Conservation (phyloP, 2,329 filamentous ascomycete species). For the Nectriaceae sp. region DNA sequence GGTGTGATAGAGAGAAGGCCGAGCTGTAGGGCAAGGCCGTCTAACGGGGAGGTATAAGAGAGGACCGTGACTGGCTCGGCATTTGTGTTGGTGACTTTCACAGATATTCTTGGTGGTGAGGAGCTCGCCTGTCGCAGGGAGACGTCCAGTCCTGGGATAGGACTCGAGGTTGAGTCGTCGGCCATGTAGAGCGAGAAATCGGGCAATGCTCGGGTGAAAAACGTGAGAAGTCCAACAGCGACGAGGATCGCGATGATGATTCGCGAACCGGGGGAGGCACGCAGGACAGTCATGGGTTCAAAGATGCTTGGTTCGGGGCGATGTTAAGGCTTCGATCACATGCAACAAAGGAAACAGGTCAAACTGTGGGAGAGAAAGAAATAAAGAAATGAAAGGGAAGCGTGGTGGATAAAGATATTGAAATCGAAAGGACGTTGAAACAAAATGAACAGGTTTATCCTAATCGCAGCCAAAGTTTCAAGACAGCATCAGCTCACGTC, state of each 20-base stretch:
- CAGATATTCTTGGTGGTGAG: conserved; percentile 37
- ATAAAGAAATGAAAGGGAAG: too few relatives aligned
- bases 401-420: too few relatives aligned
- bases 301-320: too few relatives aligned
- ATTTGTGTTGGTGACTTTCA: conserved; percentile 44
- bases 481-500: too few relatives aligned
- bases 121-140: conserved; percentile 34
- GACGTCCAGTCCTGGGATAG: conserved; percentile 33
- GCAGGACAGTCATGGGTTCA: conserved; percentile 19
- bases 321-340: too few relatives aligned
- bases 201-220: conserved; percentile 16
- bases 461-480: too few relatives aligned
- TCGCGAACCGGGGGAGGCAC: conserved; percentile 17
- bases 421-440: too few relatives aligned
- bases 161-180: conserved; percentile 4
- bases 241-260: conserved; percentile 23
- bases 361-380: too few relatives aligned
- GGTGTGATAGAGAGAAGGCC: conserved; percentile 44
- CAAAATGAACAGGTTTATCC: too few relatives aligned
- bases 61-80: conserved; percentile 42
- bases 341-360: too few relatives aligned
- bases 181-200: conserved; percentile 14
- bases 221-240: conserved; percentile 21
- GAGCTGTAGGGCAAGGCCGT: conserved; percentile 41
- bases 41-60: conserved; percentile 48